phyloP scores from a whole-genome alignment of 306 rosid genomes.

The Lathyrus aphaca region DNA sequence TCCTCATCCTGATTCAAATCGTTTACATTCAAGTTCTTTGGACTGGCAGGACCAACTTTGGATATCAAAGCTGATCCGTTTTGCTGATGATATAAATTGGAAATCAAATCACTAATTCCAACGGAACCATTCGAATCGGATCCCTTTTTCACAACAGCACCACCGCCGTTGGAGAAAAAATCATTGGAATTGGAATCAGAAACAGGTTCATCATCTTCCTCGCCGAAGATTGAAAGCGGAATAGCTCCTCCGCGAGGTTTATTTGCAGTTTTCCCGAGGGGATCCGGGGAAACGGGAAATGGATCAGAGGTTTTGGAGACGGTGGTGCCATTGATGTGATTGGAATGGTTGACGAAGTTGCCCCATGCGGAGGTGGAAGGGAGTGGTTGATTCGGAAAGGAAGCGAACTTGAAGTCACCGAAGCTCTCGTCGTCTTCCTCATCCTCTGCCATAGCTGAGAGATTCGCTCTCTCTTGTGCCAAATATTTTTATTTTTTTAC shows the following conservation, averaged over 20 bases:
- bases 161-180: conserved; percentile 41
- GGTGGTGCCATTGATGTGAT: conserved; percentile 49
- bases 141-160: conserved; percentile 39
- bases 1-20: conserved; percentile 47
- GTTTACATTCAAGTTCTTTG: conserved; percentile 28
- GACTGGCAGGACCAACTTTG: conserved; percentile 16
- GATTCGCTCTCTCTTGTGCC: conserved; percentile 11
- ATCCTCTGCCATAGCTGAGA: conserved; percentile 67
- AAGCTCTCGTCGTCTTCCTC: conserved; percentile 76
- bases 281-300: conserved; percentile 31
- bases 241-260: conserved; percentile 78
- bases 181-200: conserved; percentile 26
- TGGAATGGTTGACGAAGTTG: conserved; percentile 59
- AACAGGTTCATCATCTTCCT: conserved; percentile 48
- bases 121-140: conserved; percentile 47
- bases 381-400: conserved; percentile 39
- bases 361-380: conserved; percentile 53
- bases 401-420: conserved; percentile 70
- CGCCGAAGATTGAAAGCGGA: conserved; percentile 92
- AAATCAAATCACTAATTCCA: conserved; percentile 54
- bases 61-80: conserved; percentile 48
- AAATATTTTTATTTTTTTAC: conserved; percentile 1
- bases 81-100: conserved; percentile 49
- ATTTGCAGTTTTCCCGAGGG: conserved; percentile 3
- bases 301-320: conserved; percentile 37